Percentiles rank a stretch among this genome's conserved stretches.
Conservation (phyloP, 73 alveolate species). For the Tetrahymena borealis region DNA sequence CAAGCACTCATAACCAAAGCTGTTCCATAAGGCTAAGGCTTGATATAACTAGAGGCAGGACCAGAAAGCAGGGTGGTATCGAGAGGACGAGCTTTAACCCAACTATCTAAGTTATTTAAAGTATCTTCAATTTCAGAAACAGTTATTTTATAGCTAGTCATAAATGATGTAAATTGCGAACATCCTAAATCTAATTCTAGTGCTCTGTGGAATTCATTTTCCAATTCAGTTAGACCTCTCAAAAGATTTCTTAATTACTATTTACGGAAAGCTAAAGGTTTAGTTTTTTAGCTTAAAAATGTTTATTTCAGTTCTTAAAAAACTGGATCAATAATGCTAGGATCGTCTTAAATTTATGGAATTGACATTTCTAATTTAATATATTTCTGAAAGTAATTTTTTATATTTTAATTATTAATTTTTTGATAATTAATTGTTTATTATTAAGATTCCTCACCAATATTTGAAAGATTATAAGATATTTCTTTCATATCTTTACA, state of each 20-base stretch:
- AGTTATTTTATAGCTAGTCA: constrained; percentile 1
- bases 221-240: constrained; percentile 10
- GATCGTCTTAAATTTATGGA: constrained; percentile 5
- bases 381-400: neutral
- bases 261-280: constrained; percentile 6
- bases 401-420: too few species aligned
- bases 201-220: constrained; percentile 8
- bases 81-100: constrained; percentile 24
- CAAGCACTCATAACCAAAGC: constrained; percentile 75
- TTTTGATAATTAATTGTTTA: too few species aligned
- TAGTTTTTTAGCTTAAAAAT: constrained; percentile 3
- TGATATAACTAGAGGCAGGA: constrained; percentile 41
- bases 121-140: constrained; percentile 2
- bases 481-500: too few species aligned
- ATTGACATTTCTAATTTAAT: neutral
- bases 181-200: constrained; percentile 16
- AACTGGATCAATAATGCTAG: neutral
- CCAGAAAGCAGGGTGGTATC: constrained; percentile 46
- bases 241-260: neutral
- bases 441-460: neutral
- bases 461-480: neutral
- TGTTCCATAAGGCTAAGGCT: constrained; percentile 74
- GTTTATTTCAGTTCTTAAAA: neutral
- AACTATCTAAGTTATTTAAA: constrained; percentile 3
- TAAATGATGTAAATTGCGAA: neutral